A percentile compares a stretch with the other conserved stretches of the same genome.
phyloP scores from a whole-genome alignment of 805 yeast genomes.

The Barnettozyma populi region DNA sequence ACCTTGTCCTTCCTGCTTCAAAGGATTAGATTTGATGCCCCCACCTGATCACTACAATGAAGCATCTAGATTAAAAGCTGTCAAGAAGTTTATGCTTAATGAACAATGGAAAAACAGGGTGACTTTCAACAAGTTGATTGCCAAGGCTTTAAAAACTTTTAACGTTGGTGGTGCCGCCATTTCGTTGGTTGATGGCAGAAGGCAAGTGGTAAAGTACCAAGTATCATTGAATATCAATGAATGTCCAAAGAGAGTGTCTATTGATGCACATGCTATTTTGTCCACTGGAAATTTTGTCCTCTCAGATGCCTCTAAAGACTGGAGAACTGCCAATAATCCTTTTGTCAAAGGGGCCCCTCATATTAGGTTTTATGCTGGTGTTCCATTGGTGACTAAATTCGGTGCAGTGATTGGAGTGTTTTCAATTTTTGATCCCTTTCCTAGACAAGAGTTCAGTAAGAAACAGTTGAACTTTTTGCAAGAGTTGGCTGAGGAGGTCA shows the following conservation, averaged over 20 bases:
- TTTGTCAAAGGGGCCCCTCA: slow-evolving; percentile 56
- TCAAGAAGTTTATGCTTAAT: slow-evolving; percentile 32
- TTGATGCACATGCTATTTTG: slow-evolving; percentile 66
- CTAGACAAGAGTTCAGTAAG: slow-evolving; percentile 34
- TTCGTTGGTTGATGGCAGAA: slow-evolving; percentile 46
- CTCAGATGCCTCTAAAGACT: slow-evolving; percentile 58
- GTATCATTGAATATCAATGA: slow-evolving; percentile 42
- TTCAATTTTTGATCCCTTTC: slow-evolving; percentile 48
- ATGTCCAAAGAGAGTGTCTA: slow-evolving; percentile 49
- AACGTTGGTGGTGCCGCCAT: slow-evolving; percentile 50
- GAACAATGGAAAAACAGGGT: slow-evolving; percentile 46
- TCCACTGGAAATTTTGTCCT: slow-evolving; percentile 51
- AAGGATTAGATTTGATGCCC: slow-evolving; percentile 40
- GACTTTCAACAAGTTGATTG: slow-evolving; percentile 34
- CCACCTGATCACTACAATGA: slow-evolving; percentile 61
- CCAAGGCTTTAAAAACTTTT: slow-evolving; percentile 36
- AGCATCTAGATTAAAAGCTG: slow-evolving; percentile 36
- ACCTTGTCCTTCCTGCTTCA: slow-evolving; percentile 50
- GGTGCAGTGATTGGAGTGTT: slow-evolving; percentile 50
- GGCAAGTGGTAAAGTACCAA: slow-evolving; percentile 46
- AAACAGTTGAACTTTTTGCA: slow-evolving; percentile 33
- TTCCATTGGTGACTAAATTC: slow-evolving; percentile 41
- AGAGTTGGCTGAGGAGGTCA: slow-evolving; percentile 35
- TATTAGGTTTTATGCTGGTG: slow-evolving; percentile 60
- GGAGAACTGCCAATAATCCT: slow-evolving; percentile 64